phyloP scores from a whole-genome alignment of 768 basidiomycete species.

The Hericium rajendrae region DNA sequence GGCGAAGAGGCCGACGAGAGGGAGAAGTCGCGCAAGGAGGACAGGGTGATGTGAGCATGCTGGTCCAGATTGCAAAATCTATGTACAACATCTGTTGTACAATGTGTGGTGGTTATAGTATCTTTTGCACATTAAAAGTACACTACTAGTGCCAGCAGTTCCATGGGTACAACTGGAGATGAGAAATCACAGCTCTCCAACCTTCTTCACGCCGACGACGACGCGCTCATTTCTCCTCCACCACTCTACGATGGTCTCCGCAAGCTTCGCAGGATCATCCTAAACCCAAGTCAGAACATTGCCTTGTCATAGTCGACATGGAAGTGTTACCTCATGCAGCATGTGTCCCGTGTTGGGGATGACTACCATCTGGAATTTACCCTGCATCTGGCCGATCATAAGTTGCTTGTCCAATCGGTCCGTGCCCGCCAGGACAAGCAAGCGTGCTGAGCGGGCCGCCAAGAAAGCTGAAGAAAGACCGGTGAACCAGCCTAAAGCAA shows the following conservation, averaged over 20 bases:
- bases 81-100: neutral
- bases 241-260: constrained; percentile 78
- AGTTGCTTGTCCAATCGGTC: constrained; percentile 88
- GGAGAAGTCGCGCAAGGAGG: neutral
- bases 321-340: constrained; percentile 72
- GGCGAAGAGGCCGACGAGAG: constrained; percentile 6
- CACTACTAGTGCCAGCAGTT: neutral
- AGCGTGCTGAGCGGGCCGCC: constrained; percentile 63
- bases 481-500: constrained; percentile 74
- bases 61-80: neutral
- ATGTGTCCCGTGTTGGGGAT: constrained; percentile 86
- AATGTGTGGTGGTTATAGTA: neutral
- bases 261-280: constrained; percentile 80
- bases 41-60: neutral
- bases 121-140: neutral
- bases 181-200: constrained; percentile 33
- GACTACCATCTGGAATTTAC: constrained; percentile 90
- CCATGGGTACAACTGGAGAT: neutral
- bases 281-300: constrained; percentile 19
- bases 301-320: neutral
- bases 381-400: constrained; percentile 81
- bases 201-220: constrained; percentile 47
- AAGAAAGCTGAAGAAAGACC: constrained; percentile 78
- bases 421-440: constrained; percentile 86
- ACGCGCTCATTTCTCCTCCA: constrained; percentile 83